Evolutionary conservation across 2,329 filamentous ascomycete genomes (phyloP), one percentile per base, ranked within the genome.

Genomic region (Ceratocystis diversiconidia): DNA sequence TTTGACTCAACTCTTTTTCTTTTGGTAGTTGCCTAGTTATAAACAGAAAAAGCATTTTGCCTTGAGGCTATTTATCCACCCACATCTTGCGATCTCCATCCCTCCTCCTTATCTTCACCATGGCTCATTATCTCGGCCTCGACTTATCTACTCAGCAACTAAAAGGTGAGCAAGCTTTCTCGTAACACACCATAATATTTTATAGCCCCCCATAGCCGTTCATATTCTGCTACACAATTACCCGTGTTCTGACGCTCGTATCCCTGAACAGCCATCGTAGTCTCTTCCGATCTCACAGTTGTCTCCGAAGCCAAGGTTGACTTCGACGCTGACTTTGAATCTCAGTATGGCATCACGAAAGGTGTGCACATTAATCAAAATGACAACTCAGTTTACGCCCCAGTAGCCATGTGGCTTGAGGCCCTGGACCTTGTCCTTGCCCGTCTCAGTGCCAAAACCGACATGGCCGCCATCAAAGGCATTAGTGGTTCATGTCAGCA

Each of bases 61-160:
- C 48, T 4, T 52, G 48, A 52, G 19, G 48, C 46, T 17, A 25
- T 50, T 19, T n/a, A 12, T 17, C 25, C 61, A 62, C n/a, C 25
- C 61, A 62, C 8, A 30, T 7, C 28, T 59, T 30, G 15, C 32
- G 28, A 30, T 59, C 52, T 59, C 17, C 22, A 28, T 57, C 12
- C 17, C 22, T 17, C 28, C 43, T 10, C 12, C 41, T 32, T 17
- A 17, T n/a, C 36, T 22, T 12, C 50, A 60, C 8, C 12, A 67
- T 67, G 66, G 28, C 67, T 32, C 79, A 95, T 68, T 96, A 95
- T 73, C 80, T 96, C 72, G 94, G 94, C 68, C 92, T 97, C 75
- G 94, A 99, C 77, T 86, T 97, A 68, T 96, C 92, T 55, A 97
- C 94, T 66, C 94, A 97, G 76, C 92, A 97, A 75, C 82, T 97